Evolutionary conservation across 371 early-diverging fungal species (phyloP), one percentile per base, ranked within the genome.

Genomic region (Vairimorpha necatrix): DNA sequence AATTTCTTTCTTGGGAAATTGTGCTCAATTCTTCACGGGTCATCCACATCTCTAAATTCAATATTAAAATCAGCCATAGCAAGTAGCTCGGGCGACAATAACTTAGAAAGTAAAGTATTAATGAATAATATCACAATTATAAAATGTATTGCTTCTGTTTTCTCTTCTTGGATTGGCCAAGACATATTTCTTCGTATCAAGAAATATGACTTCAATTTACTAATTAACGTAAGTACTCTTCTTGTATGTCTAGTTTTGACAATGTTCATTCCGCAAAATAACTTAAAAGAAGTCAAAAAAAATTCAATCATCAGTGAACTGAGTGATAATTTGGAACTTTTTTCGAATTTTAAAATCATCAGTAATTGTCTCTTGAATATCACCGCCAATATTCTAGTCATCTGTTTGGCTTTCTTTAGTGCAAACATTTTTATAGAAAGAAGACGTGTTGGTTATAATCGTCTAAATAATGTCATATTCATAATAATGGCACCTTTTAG

Each of bases 351-450:
- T 42, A 22, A 32, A 6, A 38, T 39, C n/a, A 2, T 70, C 14
- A 32, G 26, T 28, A 3, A 26, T 20, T 28, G 16, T 46, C 26
- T 61, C 18, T 70, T 34, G 50, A 47, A 13, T 33, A 53, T 34
- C 26, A 75, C 72, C 16, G 79, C 79, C 33, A 70, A 67, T 50
- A 77, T 74, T 70, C 69, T 82, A 20, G 73, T 67, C 22, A 74
- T 76, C 20, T 79, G 78, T 30, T 72, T 80, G 33, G 65, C 75
- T 7, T 76, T 79, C 24, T 82, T 80, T 65, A 63, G 74, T 56
- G 78, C 77, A 58, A 47, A 72, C 22, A 67, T 82, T 36, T 80
- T 82, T 50, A 77, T 82, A 39, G 83, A 82, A 69, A 73, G 80
- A 46, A 13, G 67, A 48, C 13, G 62, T 60, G 13, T 53, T 46